Evolutionary conservation across 192 early-diverging fungal species (phyloP).

Genomic region (Coemansia sp.): DNA sequence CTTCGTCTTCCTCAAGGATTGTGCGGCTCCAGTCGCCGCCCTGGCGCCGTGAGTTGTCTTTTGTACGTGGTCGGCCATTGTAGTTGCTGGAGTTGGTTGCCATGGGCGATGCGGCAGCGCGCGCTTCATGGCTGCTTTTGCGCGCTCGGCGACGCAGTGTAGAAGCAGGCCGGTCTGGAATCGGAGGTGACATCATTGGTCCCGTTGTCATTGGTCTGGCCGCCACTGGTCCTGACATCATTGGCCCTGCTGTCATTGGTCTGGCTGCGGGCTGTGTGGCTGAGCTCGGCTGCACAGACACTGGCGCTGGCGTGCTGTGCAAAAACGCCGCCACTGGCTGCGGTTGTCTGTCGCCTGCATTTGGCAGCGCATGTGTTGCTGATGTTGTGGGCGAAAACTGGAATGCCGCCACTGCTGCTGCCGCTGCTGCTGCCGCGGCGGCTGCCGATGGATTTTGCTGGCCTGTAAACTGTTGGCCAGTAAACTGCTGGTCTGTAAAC

Average conservation of each 20-base stretch:
- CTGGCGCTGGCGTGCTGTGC: not conserved
- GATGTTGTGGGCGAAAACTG: conserved; percentile 35
- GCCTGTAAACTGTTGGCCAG: not conserved
- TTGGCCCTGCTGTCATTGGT: not conserved
- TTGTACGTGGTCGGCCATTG: not conserved
- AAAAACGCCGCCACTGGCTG: not conserved
- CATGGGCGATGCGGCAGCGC: not conserved
- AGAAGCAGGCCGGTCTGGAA: not conserved
- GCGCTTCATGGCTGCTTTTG: conserved; percentile 5
- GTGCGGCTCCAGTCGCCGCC: conserved; percentile 29
- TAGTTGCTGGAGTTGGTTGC: not conserved
- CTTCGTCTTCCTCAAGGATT: conserved; percentile 38
- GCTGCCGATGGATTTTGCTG: not conserved
- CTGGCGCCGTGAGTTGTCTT: conserved; percentile 4
- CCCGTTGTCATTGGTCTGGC: not conserved
- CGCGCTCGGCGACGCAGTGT: not conserved
- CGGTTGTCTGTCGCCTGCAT: conserved; percentile 2
- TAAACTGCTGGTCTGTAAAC: conserved; percentile 10
- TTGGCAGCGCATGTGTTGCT: conserved; percentile 1
- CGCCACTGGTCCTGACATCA: not conserved
- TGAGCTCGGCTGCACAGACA: not conserved
- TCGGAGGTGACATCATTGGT: not conserved
- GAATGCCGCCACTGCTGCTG: conserved; percentile 42
- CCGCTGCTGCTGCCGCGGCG: conserved; percentile 12
- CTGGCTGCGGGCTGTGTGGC: not conserved